Conservation (phyloP, 257 asterid genomes). For the Linderniella brevidens region DNA sequence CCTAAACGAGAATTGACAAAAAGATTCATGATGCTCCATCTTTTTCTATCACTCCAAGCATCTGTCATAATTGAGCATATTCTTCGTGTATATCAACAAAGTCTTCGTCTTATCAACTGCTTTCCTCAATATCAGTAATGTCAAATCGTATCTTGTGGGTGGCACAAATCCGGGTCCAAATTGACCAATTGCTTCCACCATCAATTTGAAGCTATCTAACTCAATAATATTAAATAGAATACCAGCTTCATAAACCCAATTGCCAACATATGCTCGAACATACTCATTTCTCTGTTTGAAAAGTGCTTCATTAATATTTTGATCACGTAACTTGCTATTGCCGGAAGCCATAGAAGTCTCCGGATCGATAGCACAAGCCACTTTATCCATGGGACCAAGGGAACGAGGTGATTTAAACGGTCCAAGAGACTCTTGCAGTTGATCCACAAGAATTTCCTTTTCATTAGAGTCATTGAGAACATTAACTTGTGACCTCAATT, state of each 20-base stretch:
- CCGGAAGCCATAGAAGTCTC: too few species aligned
- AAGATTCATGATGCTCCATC: conserved; percentile 7
- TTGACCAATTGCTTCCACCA: neutral
- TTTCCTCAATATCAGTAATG: neutral
- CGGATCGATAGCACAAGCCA: too few species aligned
- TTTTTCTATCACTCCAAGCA: conserved; percentile 7
- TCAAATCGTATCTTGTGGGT: neutral
- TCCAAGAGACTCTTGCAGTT: too few species aligned
- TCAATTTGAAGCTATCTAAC: neutral
- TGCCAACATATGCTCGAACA: neutral
- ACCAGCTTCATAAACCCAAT: neutral
- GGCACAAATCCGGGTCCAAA: conserved; percentile 1
- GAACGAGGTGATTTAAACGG: too few species aligned
- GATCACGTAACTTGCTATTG: neutral
- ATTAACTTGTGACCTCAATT: too few species aligned
- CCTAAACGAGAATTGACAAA: conserved; percentile 1
- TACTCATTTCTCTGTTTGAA: neutral
- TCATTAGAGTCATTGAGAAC: too few species aligned
- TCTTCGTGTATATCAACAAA: conserved; percentile 2
- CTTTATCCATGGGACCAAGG: too few species aligned
- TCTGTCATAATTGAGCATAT: conserved; percentile 7
- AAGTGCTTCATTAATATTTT: conserved; percentile 4
- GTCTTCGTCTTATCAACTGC: neutral
- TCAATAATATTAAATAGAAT: neutral
- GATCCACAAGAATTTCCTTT: too few species aligned